These are phyloP conservation scores for Akebia trifoliata DNA, from an alignment of 164 flowering plant genomes.

Conservation along the genomic window DNA sequence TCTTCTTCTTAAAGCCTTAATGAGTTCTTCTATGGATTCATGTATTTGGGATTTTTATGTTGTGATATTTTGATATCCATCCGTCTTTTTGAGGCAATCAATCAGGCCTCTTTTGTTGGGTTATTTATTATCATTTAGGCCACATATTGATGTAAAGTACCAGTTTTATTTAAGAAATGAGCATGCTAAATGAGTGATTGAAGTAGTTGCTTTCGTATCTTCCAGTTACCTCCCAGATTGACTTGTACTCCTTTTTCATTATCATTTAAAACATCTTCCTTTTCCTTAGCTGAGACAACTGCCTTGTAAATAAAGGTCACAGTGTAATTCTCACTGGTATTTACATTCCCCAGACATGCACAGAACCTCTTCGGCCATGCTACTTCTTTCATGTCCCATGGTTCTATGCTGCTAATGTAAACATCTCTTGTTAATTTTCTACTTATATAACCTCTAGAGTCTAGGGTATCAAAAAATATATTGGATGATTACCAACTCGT, in stretches of 20 bases:
- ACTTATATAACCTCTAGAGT: not conserved
- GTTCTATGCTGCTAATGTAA: too few species aligned
- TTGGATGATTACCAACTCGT: not conserved
- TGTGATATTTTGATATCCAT: not conserved
- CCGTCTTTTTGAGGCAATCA: too few species aligned
- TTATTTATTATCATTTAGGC: not conserved
- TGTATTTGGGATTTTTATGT: not conserved
- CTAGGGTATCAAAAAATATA: not conserved
- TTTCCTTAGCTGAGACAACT: not conserved
- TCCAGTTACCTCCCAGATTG: not conserved
- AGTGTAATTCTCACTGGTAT: not conserved
- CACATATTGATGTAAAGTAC: not conserved
- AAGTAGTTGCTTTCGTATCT: not conserved
- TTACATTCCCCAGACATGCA: not conserved
- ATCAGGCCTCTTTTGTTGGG: not conserved
- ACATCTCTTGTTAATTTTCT: too few species aligned
- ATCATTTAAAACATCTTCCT: not conserved
- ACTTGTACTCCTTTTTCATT: not conserved
- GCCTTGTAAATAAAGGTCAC: not conserved
- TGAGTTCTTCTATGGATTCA: not conserved
- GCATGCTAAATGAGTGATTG: not conserved
- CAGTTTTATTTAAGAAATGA: not conserved
- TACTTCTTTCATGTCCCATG: too few species aligned
- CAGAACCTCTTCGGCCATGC: too few species aligned
- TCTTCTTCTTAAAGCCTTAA: not conserved